Conservation (phyloP, 768 basidiomycete species). For the Phallus indusiatus region DNA sequence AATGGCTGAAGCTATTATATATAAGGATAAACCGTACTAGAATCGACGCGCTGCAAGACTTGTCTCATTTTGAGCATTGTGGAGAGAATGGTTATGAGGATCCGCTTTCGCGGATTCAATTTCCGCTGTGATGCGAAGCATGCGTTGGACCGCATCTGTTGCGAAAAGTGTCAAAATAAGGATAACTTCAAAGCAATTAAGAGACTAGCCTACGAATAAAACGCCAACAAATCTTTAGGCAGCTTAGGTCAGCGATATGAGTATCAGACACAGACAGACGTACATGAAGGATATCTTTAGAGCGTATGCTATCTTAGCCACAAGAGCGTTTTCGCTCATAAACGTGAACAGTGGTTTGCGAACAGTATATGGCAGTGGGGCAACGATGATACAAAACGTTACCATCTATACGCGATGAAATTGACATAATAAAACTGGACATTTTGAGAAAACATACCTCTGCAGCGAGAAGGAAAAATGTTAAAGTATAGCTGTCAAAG, state of each 20-base stretch:
- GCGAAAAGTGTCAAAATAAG: slow-evolving; percentile 47
- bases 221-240: slow-evolving; percentile 5
- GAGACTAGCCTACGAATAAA: neutral
- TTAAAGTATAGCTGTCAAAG: slow-evolving; percentile 58
- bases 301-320: slow-evolving; percentile 83
- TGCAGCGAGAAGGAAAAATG: slow-evolving; percentile 70
- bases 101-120: slow-evolving; percentile 52
- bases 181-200: neutral
- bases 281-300: slow-evolving; percentile 94
- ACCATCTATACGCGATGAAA: slow-evolving; percentile 41
- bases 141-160: slow-evolving; percentile 85
- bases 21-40: slow-evolving; percentile 46
- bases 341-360: slow-evolving; percentile 65
- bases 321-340: slow-evolving; percentile 53
- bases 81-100: slow-evolving; percentile 30
- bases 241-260: neutral
- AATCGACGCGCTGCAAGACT: slow-evolving; percentile 88
- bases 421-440: neutral
- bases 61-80: slow-evolving; percentile 72
- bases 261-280: slow-evolving; percentile 21
- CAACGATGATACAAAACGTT: slow-evolving; percentile 77
- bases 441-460: slow-evolving; percentile 35
- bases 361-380: slow-evolving; percentile 72
- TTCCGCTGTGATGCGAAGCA: slow-evolving; percentile 75
- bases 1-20: neutral